Conservation (phyloP, 225 moss, liverwort and hornwort genomes). For the Sphagnum contortum region DNA sequence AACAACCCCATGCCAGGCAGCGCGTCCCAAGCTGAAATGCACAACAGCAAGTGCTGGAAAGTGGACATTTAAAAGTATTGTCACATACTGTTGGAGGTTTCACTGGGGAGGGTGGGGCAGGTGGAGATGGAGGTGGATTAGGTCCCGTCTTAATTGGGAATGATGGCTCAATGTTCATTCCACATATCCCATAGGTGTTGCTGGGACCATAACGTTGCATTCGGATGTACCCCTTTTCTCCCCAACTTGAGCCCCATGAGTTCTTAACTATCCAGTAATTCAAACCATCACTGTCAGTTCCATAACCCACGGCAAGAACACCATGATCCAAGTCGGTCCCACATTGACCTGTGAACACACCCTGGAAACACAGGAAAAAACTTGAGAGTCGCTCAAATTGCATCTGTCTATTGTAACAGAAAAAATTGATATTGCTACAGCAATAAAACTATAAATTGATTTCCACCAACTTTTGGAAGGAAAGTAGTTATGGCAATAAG, state of each 20-base stretch:
- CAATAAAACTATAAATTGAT: no score
- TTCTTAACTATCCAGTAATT: conserved; percentile 82
- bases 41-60: conserved; percentile 48
- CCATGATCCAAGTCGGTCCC: conserved; percentile 69
- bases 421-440: no score
- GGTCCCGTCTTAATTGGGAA: conserved; percentile 65
- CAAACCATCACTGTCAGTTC: conserved; percentile 39
- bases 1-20: conserved; percentile 71
- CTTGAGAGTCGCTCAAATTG: no score
- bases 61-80: conserved; percentile 37
- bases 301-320: conserved; percentile 75
- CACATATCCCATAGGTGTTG: conserved; percentile 50
- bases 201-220: conserved; percentile 48
- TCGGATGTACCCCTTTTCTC: conserved; percentile 70
- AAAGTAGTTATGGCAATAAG: no score
- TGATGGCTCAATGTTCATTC: conserved; percentile 70
- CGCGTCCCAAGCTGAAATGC: conserved; percentile 38
- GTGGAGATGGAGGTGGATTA: conserved; percentile 42
- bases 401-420: no score
- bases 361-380: conserved; percentile 12
- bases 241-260: conserved; percentile 77
- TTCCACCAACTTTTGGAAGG: no score
- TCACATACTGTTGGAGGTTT: conserved; percentile 41
- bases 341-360: conserved; percentile 68
- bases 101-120: conserved; percentile 25